Base-by-base conservation (phyloP, 2,329 filamentous ascomycete genomes). In the Beauveria brongniartii region DNA sequence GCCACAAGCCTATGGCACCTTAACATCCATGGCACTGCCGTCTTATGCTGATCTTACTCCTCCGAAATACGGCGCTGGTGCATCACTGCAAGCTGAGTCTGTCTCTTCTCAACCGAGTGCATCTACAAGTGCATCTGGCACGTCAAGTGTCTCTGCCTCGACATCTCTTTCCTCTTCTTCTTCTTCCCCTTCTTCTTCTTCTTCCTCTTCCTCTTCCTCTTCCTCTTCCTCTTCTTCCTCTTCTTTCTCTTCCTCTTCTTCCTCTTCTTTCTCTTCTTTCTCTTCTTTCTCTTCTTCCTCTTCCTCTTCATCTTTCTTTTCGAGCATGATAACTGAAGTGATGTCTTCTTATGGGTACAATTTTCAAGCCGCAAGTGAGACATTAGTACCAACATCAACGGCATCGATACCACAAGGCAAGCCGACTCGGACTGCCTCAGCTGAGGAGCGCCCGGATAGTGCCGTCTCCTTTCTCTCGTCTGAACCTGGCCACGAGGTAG, bases 321-420 rank as follows among this genome's bases (percentile, higher is more conserved):
- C 51, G 5, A 40, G 41, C 9, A 55, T 22, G 10, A 30, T 43
- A 28, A n/a, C 18, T 7, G 22, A 41, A 3, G 14, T 24, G 12
- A 48, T 55, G 16, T 34, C 58, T 16, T 47, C 58, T 1, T 55
- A 61, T 43, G 58, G 58, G 12, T 61, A 61, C 51, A 48, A 50
- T 18, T 61, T 55, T 10, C 16, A 54, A 18, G 43, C 22, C 30
- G 30, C 41, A 18, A 50, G 51, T 46, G 30, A 55, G 28, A 50
- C 58, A 41, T 22, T 12, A 30, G 28, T 2, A n/a, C 16, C 20
- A 18, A 18, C 20, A 18, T 50, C 51, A 5, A 3, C 18, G 2
- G 8, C 30, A 43, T 61, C 51, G 12, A 16, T 52, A 20, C 9
- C 41, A 30, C 20, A 48, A 9, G n/a, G 14, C 26, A 43, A 20